phyloP scores from a whole-genome alignment of 768 basidiomycete genomes.

The Mycena galericulata region DNA sequence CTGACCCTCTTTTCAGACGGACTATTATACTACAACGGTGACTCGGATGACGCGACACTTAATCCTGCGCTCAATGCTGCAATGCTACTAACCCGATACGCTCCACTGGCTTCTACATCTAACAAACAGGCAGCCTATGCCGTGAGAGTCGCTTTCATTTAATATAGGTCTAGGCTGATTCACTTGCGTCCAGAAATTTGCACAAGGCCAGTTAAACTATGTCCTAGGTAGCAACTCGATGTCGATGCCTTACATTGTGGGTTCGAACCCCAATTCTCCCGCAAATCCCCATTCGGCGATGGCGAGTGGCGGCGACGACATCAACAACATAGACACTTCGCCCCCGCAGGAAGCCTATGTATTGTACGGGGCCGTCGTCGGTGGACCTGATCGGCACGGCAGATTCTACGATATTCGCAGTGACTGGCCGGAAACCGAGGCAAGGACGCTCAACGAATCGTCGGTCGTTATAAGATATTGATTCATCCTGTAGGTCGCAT shows the following conservation, averaged over 20 bases:
- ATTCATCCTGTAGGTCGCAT: constrained; percentile 62
- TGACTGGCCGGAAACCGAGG: constrained; percentile 93
- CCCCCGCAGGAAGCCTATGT: constrained; percentile 81
- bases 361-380: constrained; percentile 89
- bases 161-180: neutral
- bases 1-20: constrained; percentile 64
- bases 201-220: constrained; percentile 84
- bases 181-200: constrained; percentile 66
- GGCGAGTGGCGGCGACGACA: constrained; percentile 85
- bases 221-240: constrained; percentile 90
- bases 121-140: constrained; percentile 70
- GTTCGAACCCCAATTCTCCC: constrained; percentile 91
- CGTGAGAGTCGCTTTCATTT: constrained; percentile 50
- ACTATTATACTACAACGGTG: constrained; percentile 83
- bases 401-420: constrained; percentile 86
- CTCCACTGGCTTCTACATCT: constrained; percentile 73
- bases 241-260: constrained; percentile 91
- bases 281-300: constrained; percentile 91
- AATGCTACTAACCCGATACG: constrained; percentile 84
- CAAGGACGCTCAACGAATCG: constrained; percentile 41
- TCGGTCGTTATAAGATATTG: neutral
- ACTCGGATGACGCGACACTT: constrained; percentile 82
- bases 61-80: constrained; percentile 92
- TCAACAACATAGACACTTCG: constrained; percentile 74
- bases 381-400: constrained; percentile 85